Evolutionary conservation across 192 early-diverging fungal genomes (phyloP).

Genomic region (Linnemannia zychae): DNA sequence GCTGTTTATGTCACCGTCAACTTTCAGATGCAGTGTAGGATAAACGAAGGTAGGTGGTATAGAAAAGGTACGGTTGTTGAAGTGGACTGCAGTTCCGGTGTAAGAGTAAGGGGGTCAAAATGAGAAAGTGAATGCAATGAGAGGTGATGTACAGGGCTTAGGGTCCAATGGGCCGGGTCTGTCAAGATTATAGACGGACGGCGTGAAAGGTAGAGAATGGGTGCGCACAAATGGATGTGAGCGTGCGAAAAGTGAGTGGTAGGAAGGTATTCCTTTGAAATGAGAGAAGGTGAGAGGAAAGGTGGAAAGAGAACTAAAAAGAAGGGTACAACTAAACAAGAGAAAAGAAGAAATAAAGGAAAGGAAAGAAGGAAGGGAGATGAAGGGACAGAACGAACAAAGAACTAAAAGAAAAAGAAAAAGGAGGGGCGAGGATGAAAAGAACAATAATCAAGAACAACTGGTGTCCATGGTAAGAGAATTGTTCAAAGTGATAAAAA

Average conservation of each 20-base stretch:
- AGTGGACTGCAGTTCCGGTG: no score
- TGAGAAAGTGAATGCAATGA: not conserved
- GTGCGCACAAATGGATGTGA: not conserved
- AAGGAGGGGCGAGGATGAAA: not conserved
- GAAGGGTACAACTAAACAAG: slow-evolving; percentile 4
- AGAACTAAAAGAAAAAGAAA: not conserved
- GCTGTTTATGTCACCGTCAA: not conserved
- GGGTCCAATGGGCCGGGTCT: not conserved
- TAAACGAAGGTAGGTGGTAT: not conserved
- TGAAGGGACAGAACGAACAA: not conserved
- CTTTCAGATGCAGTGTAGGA: not conserved
- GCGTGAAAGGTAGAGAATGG: not conserved
- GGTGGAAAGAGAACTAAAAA: not conserved
- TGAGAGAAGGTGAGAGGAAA: not conserved
- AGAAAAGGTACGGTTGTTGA: not conserved
- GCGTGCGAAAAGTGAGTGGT: not conserved
- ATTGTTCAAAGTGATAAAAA: no score
- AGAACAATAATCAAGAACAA: not conserved
- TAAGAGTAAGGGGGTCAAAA: no score
- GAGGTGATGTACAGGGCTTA: not conserved
- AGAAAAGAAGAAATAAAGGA: slow-evolving; percentile 7
- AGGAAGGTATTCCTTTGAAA: not conserved
- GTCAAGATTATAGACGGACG: not conserved
- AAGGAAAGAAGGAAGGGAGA: not conserved
- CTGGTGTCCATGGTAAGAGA: not conserved